Conservation (phyloP, 768 basidiomycete genomes). For the Candolleomyces efflorescens region DNA sequence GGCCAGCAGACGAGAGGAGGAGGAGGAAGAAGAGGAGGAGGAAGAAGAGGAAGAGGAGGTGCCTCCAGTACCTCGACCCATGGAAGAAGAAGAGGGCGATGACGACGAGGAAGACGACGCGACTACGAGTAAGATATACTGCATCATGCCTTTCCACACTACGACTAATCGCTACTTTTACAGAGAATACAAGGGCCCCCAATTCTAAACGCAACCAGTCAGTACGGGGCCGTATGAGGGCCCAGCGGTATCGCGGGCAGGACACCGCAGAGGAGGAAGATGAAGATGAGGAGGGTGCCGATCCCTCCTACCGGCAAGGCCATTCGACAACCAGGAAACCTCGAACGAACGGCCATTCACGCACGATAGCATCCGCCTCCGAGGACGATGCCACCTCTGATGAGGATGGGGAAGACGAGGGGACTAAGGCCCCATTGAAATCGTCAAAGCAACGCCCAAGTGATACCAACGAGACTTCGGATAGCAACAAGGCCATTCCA, state of each 20-base stretch:
- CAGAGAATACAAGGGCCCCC: neutral
- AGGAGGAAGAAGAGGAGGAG: conserved; percentile 58
- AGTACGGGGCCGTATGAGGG: conserved; percentile 15
- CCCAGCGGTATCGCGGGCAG: conserved; percentile 4
- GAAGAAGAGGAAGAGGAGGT: conserved; percentile 41
- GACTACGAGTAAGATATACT: conserved; percentile 6
- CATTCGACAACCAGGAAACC: conserved; percentile 6
- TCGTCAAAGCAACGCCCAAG: neutral
- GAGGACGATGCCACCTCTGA: conserved; percentile 17
- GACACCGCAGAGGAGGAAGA: conserved; percentile 11
- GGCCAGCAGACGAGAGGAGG: conserved; percentile 29
- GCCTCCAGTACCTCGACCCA: conserved; percentile 43
- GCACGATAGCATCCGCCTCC: conserved; percentile 16
- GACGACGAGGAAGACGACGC: conserved; percentile 25
- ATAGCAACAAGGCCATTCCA: too few relatives aligned
- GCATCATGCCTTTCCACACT: neutral
- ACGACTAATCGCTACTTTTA: neutral
- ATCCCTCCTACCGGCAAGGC: conserved; percentile 1
- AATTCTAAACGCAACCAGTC: conserved; percentile 15
- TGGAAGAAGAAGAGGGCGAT: conserved; percentile 55
- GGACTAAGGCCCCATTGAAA: conserved; percentile 9
- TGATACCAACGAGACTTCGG: too few relatives aligned
- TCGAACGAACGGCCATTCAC: conserved; percentile 10
- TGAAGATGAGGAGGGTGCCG: conserved; percentile 14
- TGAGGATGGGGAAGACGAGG: conserved; percentile 14